A percentile compares a stretch with the other conserved stretches of the same genome.
Evolutionary conservation across 1,139 yeast species (phyloP).

Genomic region (Taphrina flavorubra): DNA sequence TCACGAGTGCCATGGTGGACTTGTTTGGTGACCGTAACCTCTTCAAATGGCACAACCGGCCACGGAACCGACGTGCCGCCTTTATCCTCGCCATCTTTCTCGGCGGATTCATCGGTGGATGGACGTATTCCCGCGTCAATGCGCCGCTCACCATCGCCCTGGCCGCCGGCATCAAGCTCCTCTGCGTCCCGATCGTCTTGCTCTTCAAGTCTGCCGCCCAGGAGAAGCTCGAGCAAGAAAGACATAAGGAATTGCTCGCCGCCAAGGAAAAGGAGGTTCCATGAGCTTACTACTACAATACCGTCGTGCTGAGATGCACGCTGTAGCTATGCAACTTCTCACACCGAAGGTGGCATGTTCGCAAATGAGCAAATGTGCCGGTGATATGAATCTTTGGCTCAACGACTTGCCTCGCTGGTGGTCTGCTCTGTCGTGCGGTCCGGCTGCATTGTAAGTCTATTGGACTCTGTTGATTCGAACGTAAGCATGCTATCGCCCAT

Average conservation of each 20-base stretch:
- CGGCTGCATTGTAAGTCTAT: too few species aligned
- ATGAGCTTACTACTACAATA: neutral
- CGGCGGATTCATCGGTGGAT: slow-evolving; percentile 28
- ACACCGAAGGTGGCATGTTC: too few species aligned
- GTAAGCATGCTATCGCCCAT: too few species aligned
- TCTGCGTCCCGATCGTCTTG: slow-evolving; percentile 11
- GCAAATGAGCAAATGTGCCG: too few species aligned
- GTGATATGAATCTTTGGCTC: too few species aligned
- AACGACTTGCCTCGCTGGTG: too few species aligned
- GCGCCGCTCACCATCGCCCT: slow-evolving; percentile 18
- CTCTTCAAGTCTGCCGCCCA: slow-evolving; percentile 17
- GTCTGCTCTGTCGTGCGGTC: too few species aligned
- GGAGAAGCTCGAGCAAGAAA: neutral
- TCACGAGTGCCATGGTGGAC: slow-evolving; percentile 32
- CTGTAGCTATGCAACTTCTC: too few species aligned
- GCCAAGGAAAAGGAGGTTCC: slow-evolving; percentile 1
- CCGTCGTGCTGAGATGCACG: too few species aligned
- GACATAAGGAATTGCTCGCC: neutral
- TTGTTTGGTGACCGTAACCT: slow-evolving; percentile 23
- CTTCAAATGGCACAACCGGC: slow-evolving; percentile 16
- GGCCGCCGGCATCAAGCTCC: slow-evolving; percentile 19
- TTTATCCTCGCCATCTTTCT: slow-evolving; percentile 19
- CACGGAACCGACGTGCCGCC: slow-evolving; percentile 18
- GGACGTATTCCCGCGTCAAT: slow-evolving; percentile 8
- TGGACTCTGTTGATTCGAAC: too few species aligned